phyloP scores from a whole-genome alignment of 1,284 basidiomycete species.

The Trichosporon asahii region DNA sequence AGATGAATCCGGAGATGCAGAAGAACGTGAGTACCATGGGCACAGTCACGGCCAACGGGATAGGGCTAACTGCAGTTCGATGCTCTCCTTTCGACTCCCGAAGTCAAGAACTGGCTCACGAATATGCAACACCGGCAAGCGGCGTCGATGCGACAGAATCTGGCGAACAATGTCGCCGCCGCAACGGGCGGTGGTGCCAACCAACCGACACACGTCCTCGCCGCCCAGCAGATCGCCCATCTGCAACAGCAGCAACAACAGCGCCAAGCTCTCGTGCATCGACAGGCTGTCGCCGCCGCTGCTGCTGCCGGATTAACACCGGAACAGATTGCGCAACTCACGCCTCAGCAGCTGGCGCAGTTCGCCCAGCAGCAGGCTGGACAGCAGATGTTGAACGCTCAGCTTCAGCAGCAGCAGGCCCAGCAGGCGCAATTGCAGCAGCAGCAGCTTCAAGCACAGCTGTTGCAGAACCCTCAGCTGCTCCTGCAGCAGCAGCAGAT shows the following conservation, averaged over 20 bases:
- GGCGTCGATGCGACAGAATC: slow-evolving; percentile 18
- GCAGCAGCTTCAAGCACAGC: slow-evolving; percentile 16
- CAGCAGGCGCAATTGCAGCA: slow-evolving; percentile 19
- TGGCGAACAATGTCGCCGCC: slow-evolving; percentile 15
- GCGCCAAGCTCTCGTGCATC: slow-evolving; percentile 8
- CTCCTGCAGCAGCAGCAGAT: slow-evolving; percentile 23
- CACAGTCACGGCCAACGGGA: neutral
- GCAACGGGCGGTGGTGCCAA: slow-evolving; percentile 12
- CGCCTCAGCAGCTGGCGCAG: slow-evolving; percentile 25
- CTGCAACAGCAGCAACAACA: slow-evolving; percentile 25
- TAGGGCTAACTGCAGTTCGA: slow-evolving; percentile 23
- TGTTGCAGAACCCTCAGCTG: slow-evolving; percentile 18
- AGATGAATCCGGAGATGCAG: slow-evolving; percentile 23
- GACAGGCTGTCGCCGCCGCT: slow-evolving; percentile 7
- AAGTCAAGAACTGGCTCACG: slow-evolving; percentile 23
- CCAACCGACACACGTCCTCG: slow-evolving; percentile 26
- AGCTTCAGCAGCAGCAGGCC: slow-evolving; percentile 26
- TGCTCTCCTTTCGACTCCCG: slow-evolving; percentile 20
- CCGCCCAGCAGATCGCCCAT: slow-evolving; percentile 28
- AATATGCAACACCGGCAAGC: slow-evolving; percentile 20
- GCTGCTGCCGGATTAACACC: slow-evolving; percentile 13
- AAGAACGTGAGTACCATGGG: slow-evolving; percentile 16
- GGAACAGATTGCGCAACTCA: slow-evolving; percentile 18
- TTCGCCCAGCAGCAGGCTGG: slow-evolving; percentile 22
- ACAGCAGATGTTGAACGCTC: slow-evolving; percentile 16